Conservation (phyloP, 257 asterid species). For the Nicotiana tomentosiformis region DNA sequence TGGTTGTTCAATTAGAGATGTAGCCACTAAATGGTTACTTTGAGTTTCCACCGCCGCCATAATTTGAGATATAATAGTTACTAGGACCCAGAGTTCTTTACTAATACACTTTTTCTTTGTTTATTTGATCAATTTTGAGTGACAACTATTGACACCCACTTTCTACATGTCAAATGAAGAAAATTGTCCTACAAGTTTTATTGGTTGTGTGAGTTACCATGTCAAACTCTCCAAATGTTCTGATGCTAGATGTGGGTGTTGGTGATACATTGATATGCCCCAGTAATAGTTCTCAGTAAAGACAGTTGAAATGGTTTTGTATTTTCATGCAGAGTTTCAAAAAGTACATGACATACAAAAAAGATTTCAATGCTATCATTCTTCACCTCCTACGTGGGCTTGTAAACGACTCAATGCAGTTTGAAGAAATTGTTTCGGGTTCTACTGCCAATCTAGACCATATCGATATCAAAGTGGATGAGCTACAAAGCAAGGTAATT, state of each 20-base stretch:
- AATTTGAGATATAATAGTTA: not conserved
- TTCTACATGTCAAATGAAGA: not conserved
- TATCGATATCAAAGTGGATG: conserved; percentile 73
- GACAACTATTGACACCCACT: not conserved
- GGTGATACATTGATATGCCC: not conserved
- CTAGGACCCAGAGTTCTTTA: not conserved
- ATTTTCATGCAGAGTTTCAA: conserved; percentile 70
- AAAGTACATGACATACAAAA: conserved; percentile 78
- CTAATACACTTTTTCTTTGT: not conserved
- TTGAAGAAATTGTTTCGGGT: conserved; percentile 58
- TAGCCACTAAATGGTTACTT: not conserved
- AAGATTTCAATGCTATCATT: conserved; percentile 74
- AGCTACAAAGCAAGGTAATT: conserved; percentile 79
- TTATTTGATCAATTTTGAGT: not conserved
- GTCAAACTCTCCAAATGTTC: not conserved
- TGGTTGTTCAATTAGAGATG: not conserved
- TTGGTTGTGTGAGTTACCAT: not conserved
- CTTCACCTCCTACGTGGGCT: conserved; percentile 79
- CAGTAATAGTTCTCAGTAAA: not conserved
- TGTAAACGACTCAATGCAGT: conserved; percentile 62
- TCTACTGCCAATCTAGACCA: conserved; percentile 43
- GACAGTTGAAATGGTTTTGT: conserved; percentile 7
- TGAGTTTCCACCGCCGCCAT: not conserved
- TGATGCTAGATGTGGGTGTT: not conserved
- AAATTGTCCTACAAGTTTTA: not conserved